Evolutionary conservation across 345 rosid species (phyloP).

Genomic region (Dipteronia dyeriana): DNA sequence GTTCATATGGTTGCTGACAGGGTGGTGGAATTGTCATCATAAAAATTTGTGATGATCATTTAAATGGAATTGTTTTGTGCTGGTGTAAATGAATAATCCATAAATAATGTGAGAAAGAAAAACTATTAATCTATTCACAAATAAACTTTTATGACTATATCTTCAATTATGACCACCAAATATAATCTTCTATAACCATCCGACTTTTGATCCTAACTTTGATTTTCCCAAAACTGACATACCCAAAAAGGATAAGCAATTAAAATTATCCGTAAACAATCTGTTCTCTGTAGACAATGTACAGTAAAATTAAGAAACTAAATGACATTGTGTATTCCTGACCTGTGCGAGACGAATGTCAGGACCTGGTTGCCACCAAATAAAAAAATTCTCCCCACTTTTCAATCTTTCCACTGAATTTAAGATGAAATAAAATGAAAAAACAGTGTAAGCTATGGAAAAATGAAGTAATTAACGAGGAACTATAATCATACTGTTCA

Average conservation of each 20-base stretch:
- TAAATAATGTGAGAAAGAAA: slow-evolving; percentile 14
- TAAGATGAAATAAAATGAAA: slow-evolving; percentile 22
- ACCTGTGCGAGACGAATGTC: slow-evolving; percentile 42
- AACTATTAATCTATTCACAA: slow-evolving; percentile 27
- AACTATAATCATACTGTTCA: background rate
- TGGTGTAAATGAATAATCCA: background rate
- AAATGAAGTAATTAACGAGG: background rate
- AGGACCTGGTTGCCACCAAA: slow-evolving; percentile 30
- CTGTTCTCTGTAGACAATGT: slow-evolving; percentile 20
- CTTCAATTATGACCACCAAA: slow-evolving; percentile 23
- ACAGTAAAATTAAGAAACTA: slow-evolving; percentile 7
- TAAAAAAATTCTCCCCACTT: slow-evolving; percentile 27
- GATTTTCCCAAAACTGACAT: slow-evolving; percentile 11
- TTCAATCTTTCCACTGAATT: slow-evolving; percentile 36
- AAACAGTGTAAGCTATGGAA: slow-evolving; percentile 11
- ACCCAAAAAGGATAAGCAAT: slow-evolving; percentile 11
- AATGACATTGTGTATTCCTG: slow-evolving; percentile 35
- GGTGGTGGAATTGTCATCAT: slow-evolving; percentile 12
- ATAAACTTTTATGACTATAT: slow-evolving; percentile 26
- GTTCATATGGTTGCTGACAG: background rate
- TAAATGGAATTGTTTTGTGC: slow-evolving; percentile 16
- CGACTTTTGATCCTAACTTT: slow-evolving; percentile 3
- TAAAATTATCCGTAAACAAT: slow-evolving; percentile 23
- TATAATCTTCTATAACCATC: slow-evolving; percentile 27
- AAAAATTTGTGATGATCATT: slow-evolving; percentile 5